Evolutionary conservation across 441 rosid genomes (phyloP).

Genomic region (Iberis amara): DNA sequence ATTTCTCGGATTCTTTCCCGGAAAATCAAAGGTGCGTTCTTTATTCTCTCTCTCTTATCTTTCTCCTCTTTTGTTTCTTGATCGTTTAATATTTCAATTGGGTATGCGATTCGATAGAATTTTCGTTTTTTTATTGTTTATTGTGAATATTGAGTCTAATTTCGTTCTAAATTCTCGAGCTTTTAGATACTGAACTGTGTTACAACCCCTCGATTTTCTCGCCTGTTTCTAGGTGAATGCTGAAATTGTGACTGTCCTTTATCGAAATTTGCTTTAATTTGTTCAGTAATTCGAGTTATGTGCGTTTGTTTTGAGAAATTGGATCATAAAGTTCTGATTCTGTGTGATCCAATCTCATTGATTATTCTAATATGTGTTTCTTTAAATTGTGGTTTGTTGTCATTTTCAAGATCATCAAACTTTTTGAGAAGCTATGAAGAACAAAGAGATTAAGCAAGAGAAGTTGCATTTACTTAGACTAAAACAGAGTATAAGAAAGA

Average conservation of each 20-base stretch:
- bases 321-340: conserved; percentile 8
- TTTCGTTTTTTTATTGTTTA: conserved; percentile 4
- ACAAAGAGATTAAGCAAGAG: conserved; percentile 33
- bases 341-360: background rate
- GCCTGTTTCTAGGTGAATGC: background rate
- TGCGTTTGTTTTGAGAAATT: background rate
- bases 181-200: conserved; percentile 21
- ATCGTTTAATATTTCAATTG: conserved; percentile 22
- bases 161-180: conserved; percentile 13
- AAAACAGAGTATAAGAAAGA: conserved; percentile 39
- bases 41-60: background rate
- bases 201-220: conserved; percentile 21
- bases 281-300: background rate
- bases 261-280: background rate
- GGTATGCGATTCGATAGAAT: conserved; percentile 13
- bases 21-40: conserved; percentile 41
- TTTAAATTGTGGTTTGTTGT: background rate
- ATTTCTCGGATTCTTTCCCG: conserved; percentile 18
- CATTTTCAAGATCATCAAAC: conserved; percentile 34
- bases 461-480: conserved; percentile 32
- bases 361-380: too few relatives aligned
- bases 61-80: background rate
- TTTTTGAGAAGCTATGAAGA: conserved; percentile 44
- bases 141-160: background rate
- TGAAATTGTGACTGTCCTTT: conserved; percentile 15